Percentiles rank a stretch among this genome's conserved stretches.
Evolutionary conservation across 1,284 basidiomycete species (phyloP).

Genomic region (Ustilago sp.): DNA sequence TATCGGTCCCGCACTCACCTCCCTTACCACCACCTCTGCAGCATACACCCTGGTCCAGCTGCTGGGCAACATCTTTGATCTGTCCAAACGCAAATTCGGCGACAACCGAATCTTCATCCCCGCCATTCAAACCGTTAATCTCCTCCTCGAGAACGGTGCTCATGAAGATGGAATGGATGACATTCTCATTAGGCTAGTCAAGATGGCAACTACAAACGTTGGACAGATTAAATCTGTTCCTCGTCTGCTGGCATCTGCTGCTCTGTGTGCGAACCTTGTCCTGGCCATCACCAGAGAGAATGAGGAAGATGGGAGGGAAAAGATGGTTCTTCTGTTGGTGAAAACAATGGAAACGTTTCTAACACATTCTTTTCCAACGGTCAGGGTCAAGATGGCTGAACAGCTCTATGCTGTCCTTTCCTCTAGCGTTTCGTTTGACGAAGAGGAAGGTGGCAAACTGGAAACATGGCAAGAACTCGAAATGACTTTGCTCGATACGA

Average conservation of each 20-base stretch:
- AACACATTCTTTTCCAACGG: constrained; percentile 26
- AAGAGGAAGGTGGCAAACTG: constrained; percentile 16
- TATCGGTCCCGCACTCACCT: constrained; percentile 22
- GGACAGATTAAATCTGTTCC: constrained; percentile 26
- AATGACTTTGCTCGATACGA: constrained; percentile 30
- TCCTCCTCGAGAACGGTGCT: constrained; percentile 53
- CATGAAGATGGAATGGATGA: neutral
- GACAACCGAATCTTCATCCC: constrained; percentile 58
- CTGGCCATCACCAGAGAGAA: neutral
- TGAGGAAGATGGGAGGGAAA: neutral
- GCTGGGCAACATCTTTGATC: constrained; percentile 23
- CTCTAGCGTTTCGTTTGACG: constrained; percentile 6
- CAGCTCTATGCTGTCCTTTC: constrained; percentile 45
- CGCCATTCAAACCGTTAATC: constrained; percentile 33
- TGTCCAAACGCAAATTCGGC: constrained; percentile 36
- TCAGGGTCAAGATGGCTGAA: constrained; percentile 25
- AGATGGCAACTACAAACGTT: constrained; percentile 26
- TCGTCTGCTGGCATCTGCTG: constrained; percentile 21
- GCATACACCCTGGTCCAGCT: constrained; percentile 10
- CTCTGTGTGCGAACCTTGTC: constrained; percentile 22
- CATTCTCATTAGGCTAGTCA: constrained; percentile 4
- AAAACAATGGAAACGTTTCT: constrained; percentile 14
- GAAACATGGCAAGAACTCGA: constrained; percentile 28
- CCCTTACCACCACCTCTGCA: neutral
- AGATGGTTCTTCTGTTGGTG: neutral